Evolutionary conservation across 2,329 filamentous ascomycete species (phyloP).

Genomic region (Penicillium hordei): DNA sequence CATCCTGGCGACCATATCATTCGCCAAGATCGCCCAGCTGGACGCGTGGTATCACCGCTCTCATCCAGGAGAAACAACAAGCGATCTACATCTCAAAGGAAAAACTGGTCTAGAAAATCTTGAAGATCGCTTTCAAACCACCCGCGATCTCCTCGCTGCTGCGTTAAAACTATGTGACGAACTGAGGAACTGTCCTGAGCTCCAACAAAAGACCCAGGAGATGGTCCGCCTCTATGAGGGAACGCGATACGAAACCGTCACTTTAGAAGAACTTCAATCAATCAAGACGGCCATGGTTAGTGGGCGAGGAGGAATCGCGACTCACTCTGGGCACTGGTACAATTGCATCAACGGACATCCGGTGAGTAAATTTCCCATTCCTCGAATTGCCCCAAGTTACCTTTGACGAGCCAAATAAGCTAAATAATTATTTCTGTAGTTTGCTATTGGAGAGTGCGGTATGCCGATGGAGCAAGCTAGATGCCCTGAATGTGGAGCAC

Average conservation of each 20-base stretch:
- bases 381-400: too few species aligned
- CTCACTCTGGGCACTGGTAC: conserved; percentile 18
- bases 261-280: conserved; percentile 8
- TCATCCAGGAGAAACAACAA: not conserved
- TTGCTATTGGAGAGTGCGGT: conserved; percentile 34
- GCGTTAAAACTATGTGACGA: conserved; percentile 4
- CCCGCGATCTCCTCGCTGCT: conserved; percentile 1
- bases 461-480: conserved; percentile 32
- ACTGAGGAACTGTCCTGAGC: conserved; percentile 6
- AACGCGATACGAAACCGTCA: conserved; percentile 8
- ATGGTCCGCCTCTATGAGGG: conserved; percentile 6
- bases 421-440: conserved; percentile 17
- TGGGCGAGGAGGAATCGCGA: conserved; percentile 12
- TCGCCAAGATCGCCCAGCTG: conserved; percentile 9
- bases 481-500: conserved; percentile 23
- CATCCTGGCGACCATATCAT: conserved; percentile 11
- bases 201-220: conserved; percentile 5
- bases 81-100: too few species aligned
- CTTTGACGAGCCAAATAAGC: too few species aligned
- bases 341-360: conserved; percentile 18
- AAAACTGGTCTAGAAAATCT: not conserved
- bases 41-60: conserved; percentile 8
- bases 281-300: conserved; percentile 16
- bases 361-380: conserved; percentile 5
- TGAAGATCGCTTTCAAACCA: not conserved